Base-by-base conservation (phyloP, 345 rosid species). In the Melastoma malabathricum region DNA sequence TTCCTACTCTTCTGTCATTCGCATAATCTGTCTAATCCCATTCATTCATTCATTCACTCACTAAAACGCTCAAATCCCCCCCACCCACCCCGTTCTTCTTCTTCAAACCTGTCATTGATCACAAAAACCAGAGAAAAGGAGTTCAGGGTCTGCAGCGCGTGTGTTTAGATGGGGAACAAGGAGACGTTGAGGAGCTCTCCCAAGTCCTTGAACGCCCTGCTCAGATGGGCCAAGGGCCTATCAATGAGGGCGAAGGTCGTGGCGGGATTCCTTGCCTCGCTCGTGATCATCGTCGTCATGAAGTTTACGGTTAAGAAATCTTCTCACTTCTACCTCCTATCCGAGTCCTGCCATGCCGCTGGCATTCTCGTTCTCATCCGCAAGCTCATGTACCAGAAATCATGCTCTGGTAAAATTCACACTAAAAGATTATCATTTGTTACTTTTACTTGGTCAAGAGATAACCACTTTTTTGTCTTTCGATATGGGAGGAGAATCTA, bases 271-370 rank as follows among this genome's bases (percentile, higher is more conserved):
- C 5, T 48, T 39, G 12, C 44, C 25, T 10, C 31, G 44, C 41
- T 18, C 49, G 50, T 18, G 7, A 15, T 43, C 43, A 15, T 59
- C 44, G 22, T 59, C 23, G 43, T 18, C 43, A 43, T 59, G 45
- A 50, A 39, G 50, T 48, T 59, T 43, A 51, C 56, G 15, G 43
- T 59, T 44, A 48, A 38, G 44, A 59, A 29, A 50, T 51, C 18
- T 16, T 13, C 22, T 16, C 27, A 44, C 13, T 44, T 59, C 48
- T 59, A 38, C 50, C 15, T 59, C 17, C 14, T 22, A 38, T 50
- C 62, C 49, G 62, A 59, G 62, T 13, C 43, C 25, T 50, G 55
- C 22, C 62, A 59, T 50, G 62, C 50, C 17, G 50, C 6, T 10
- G 62, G 62, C 18, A 45, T 59, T 19, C 39, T 59, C 44, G 29